Evolutionary conservation across 495 filamentous ascomycete species (phyloP), one percentile per base, ranked within the genome.

Genomic region (Neurospora sp.): DNA sequence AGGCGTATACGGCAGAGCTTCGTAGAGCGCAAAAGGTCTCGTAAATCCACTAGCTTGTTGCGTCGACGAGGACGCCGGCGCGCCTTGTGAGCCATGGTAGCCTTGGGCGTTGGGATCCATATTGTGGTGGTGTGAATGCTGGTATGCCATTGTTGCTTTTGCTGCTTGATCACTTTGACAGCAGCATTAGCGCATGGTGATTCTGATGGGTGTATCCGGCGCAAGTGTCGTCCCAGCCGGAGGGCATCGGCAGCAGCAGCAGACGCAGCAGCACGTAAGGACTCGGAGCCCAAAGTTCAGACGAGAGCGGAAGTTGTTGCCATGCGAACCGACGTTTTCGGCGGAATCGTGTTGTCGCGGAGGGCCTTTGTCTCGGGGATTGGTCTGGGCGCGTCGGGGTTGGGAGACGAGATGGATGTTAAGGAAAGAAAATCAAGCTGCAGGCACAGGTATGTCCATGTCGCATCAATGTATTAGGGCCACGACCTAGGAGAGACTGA

Each of bases 1-100:
- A 3, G 96, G 94, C 19, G 96, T 95, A 82, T 91, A 97, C 42
- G 93, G 93, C 59, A 99, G 84, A 11, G 95, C 95, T 78, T 98
- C 93, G 72, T 93, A 89, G 15, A 98, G 90, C 2, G 82, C 82
- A 75, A 88, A 84, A 0, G 85, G 83, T 69, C 80, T 76, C 3
- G 79, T 72, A 66, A 77, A 76, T 43, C 38, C 39, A 6, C 15
- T 6, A 15, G 39, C 37, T 31, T 21, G 73, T 38, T 38, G 37
- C 13, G 73, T 21, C 24, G 73, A 19, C 13, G 21, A 39, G 38
- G 69, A 77, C 17, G 39, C 43, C 6, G 70, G 43, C 42, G 59
- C 19, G 10, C 48, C 39, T 11, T 59, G 62, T 13, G 59, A 59
- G 17, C 59, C 59, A 39, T 71, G 71, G 36, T 43, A 19, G 39